Base-by-base conservation (phyloP, 140 eudicot species). In the Artemisia princeps region DNA sequence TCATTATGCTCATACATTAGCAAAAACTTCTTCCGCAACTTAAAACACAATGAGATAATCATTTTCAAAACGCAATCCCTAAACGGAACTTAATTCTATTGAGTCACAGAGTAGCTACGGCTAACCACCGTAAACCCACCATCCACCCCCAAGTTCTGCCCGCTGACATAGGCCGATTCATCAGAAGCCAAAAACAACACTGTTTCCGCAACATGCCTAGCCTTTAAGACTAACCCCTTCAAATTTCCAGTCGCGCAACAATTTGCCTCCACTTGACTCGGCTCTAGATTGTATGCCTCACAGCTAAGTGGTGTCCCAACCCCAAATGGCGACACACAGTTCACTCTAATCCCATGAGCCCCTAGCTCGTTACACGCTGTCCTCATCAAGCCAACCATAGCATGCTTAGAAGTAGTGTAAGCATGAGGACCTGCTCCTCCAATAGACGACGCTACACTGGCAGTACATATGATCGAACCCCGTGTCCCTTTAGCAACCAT, bases 401-500 rank as follows among this genome's bases (percentile, higher is more conserved):
- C 87, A 16, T 82, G 87, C 30, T 82, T 82, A 2, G 87, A 82
- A 0, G 77, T 57, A 5, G 87, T 82, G 81, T 82, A 82, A 2
- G 80, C 84, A 10, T 82, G 81, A 0, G 87, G 87, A 1, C 87
- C 87, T 0, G 79, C 69, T 40, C 84, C 87, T 3, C 84, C 87
- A 3, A 82, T 65, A 1, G 65, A 57, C 3, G 89, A 84, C 1
- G 97, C 97, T 1, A 87, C 83, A 45, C 96, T 88, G 0, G 94
- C 78, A 4, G 96, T 82, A 67, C 96, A 88, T 2, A 88, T 85
- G 20, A 88, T 85, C 2, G 86, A 60, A 5, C 96, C 94, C 0
- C 74, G 73, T 2, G 1, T 69, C 16, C 65, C 67, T 15, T 70
- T 58, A 0, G 71, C 78, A 7, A 85, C 83, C 96, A 88, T 88